Conservation (phyloP, 495 filamentous ascomycete species). For the Lophiotrema nucula region DNA sequence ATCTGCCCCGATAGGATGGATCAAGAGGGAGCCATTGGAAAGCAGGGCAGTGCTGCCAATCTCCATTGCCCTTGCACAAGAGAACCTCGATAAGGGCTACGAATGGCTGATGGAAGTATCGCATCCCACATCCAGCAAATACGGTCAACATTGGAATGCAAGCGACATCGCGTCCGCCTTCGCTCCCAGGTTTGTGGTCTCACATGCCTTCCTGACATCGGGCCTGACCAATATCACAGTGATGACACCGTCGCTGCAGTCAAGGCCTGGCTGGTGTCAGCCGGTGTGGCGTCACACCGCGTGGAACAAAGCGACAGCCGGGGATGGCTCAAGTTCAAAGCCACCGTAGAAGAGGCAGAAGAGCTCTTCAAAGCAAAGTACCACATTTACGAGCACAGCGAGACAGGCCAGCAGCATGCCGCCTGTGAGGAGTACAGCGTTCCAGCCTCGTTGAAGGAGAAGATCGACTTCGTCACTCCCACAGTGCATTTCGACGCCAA, state of each 20-base stretch:
- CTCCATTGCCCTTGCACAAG: conserved; percentile 45
- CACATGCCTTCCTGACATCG: too few relatives aligned
- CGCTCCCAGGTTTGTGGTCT: too few relatives aligned
- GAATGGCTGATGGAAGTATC: conserved; percentile 47
- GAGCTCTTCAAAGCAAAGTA: conserved; percentile 47
- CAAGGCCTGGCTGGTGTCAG: conserved; percentile 45
- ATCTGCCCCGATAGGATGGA: conserved; percentile 26
- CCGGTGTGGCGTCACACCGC: conserved; percentile 36
- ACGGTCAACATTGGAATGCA: conserved; percentile 44
- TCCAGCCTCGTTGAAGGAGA: conserved; percentile 50
- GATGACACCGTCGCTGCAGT: conserved; percentile 40
- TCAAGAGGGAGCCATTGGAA: conserved; percentile 24
- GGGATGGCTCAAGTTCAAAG: conserved; percentile 42
- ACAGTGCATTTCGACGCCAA: conserved; percentile 50
- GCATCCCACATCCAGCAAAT: conserved; percentile 42
- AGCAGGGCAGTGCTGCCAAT: conserved; percentile 24
- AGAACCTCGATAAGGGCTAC: conserved; percentile 43
- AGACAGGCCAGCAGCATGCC: conserved; percentile 39
- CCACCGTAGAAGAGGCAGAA: conserved; percentile 43
- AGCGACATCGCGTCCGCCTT: conserved; percentile 43
- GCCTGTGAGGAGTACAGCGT: conserved; percentile 51
- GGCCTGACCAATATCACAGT: too few relatives aligned
- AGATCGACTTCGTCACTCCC: conserved; percentile 66
- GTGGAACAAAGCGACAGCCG: conserved; percentile 38
- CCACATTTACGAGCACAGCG: conserved; percentile 42